Conservation (phyloP, 1,284 basidiomycete species). For the Coriolopsis trogii region DNA sequence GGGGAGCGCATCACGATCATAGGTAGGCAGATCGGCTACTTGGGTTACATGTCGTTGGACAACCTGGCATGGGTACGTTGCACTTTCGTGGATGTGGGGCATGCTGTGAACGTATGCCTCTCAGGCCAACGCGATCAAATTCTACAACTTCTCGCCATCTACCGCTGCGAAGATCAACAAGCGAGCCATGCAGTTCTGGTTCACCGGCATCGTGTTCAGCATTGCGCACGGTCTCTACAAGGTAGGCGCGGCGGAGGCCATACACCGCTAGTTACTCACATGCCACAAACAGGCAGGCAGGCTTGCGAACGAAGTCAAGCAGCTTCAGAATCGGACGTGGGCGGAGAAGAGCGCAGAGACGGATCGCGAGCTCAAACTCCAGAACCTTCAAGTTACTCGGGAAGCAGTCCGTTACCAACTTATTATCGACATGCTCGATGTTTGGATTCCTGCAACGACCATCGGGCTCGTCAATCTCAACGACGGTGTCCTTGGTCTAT, state of each 20-base stretch:
- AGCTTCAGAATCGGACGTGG: constrained; percentile 46
- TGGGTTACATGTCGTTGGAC: constrained; percentile 87
- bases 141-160: constrained; percentile 67
- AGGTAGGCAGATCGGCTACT: constrained; percentile 88
- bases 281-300: constrained; percentile 55
- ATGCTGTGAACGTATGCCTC: neutral
- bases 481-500: constrained; percentile 84
- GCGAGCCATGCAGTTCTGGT: constrained; percentile 88
- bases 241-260: constrained; percentile 40
- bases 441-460: constrained; percentile 89
- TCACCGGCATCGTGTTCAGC: constrained; percentile 84
- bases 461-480: constrained; percentile 81
- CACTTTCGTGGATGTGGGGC: neutral
- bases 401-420: constrained; percentile 75
- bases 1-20: constrained; percentile 85
- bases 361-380: constrained; percentile 65
- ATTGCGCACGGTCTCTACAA: constrained; percentile 71
- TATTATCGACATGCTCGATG: constrained; percentile 78
- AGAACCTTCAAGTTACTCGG: constrained; percentile 58
- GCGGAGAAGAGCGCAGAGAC: constrained; percentile 69
- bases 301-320: constrained; percentile 61
- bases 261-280: neutral
- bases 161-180: constrained; percentile 70
- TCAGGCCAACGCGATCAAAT: constrained; percentile 71
- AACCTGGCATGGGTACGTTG: constrained; percentile 81